Evolutionary conservation across 768 basidiomycete genomes (phyloP), one percentile per base, ranked within the genome.

Genomic region (Suillus sp.): DNA sequence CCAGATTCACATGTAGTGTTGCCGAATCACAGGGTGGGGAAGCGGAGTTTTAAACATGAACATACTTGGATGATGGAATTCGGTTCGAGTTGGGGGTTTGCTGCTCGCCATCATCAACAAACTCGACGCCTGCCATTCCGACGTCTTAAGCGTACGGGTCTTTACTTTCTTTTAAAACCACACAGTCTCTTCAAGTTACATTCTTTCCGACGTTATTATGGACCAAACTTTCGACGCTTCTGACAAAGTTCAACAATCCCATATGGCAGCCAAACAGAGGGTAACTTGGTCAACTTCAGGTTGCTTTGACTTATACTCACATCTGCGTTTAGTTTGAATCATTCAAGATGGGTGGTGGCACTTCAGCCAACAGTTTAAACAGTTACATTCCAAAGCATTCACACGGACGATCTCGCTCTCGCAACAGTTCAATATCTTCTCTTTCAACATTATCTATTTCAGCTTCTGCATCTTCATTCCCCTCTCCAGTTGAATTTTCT

Each of bases 281-380:
- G 81, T 34, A 34, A 34, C 7, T 83, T 48, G 54, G 70, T 27
- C 3, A 8, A 27, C 27, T 48, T 25, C 2, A 27, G 0, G 14
- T 48, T 16, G 25, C 4, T 56, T 56, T 35, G 20, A 1, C 13
- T 22, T 38, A 16, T 54, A 59, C 47, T 61, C 35, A 45, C 18
- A n/a, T 25, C 30, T 65, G 61, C 65, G 8, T 22, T 55, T 64
- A 92, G 90, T 86, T 93, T 71, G 86, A 90, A 66, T 84, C 85
- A 38, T 92, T 92, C 82, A 87, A 82, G 72, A 79, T 92, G 67
- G 90, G 91, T 65, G 74, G 74, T 55, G 65, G 66, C 11, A 64
- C 65, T n/a, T 70, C 72, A 58, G 60, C 69, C n/a, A 78, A 80
- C 68, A 74, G 75, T 73, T 72, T 78, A 71, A 72, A 80, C 43